These are phyloP conservation scores for Macroventuria anomochaeta DNA, from an alignment of 2,329 filamentous ascomycete genomes.

Conservation along the genomic window DNA sequence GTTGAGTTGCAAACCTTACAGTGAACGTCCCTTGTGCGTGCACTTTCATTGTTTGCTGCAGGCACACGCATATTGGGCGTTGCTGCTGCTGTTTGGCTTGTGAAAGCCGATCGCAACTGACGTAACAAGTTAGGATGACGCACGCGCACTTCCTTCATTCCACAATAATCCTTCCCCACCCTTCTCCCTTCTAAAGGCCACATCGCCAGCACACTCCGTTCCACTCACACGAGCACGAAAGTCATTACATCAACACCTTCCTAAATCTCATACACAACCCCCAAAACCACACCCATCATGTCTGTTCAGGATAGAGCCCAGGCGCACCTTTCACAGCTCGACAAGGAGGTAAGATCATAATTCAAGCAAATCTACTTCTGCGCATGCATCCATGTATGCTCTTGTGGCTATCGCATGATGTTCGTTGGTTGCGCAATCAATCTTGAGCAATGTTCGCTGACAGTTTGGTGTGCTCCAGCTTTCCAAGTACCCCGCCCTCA, in stretches of 20 bases:
- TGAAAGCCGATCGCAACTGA: constrained; percentile 37
- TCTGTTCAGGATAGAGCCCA: constrained; percentile 79
- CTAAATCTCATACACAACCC: constrained; percentile 4
- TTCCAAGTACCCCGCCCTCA: constrained; percentile 82
- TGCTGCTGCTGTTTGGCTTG: constrained; percentile 30
- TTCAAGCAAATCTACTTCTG: neutral
- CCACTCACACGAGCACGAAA: constrained; percentile 22
- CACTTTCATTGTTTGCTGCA: constrained; percentile 11
- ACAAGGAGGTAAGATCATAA: constrained; percentile 74
- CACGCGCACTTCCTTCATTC: constrained; percentile 34
- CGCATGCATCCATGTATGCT: neutral
- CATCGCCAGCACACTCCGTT: constrained; percentile 18
- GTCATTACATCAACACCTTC: constrained; percentile 9
- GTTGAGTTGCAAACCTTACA: neutral
- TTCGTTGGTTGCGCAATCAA: neutral
- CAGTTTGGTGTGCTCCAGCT: constrained; percentile 61
- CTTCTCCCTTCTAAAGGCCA: constrained; percentile 26
- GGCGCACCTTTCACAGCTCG: constrained; percentile 77
- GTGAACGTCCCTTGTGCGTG: neutral
- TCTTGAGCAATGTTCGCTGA: constrained; percentile 27
- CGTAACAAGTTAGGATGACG: constrained; percentile 45
- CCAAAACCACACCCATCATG: constrained; percentile 58
- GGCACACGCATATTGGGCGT: neutral
- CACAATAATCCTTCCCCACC: constrained; percentile 37
- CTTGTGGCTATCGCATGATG: neutral